These are phyloP conservation scores for Rhizophagus sp. DNA, from an alignment of 192 early-diverging fungal species.

Conservation along the genomic window DNA sequence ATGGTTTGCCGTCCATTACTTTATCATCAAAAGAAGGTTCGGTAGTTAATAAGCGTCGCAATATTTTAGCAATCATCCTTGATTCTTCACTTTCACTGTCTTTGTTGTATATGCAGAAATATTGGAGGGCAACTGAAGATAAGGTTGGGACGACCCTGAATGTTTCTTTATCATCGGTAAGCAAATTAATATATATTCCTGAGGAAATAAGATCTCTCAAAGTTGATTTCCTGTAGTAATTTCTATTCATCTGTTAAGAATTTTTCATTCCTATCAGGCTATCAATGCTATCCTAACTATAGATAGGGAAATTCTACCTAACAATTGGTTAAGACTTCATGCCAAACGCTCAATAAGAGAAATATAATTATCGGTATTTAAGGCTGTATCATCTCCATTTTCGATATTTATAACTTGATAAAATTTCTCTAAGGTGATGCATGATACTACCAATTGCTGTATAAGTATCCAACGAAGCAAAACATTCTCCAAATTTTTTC, in stretches of 20 bases:
- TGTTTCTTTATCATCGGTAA: neutral
- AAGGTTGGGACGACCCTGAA: neutral
- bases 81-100: neutral
- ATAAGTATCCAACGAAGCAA: too few relatives aligned
- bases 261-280: too few relatives aligned
- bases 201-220: neutral
- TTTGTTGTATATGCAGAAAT: constrained; percentile 3
- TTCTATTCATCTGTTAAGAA: too few relatives aligned
- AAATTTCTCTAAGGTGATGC: neutral
- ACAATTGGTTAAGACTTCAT: neutral
- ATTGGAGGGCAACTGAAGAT: neutral
- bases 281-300: too few relatives aligned
- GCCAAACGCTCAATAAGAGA: neutral
- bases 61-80: neutral
- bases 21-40: neutral
- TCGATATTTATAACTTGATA: neutral
- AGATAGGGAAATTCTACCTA: neutral
- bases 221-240: neutral
- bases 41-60: constrained; percentile 1
- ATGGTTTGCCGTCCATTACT: neutral
- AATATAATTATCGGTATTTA: neutral
- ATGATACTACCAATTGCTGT: too few relatives aligned
- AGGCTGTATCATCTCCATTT: neutral
- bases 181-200: constrained; percentile 8
- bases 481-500: too few relatives aligned